These are phyloP conservation scores for Diaporthe nobilis DNA, from an alignment of 2,329 filamentous ascomycete genomes.

Conservation along the genomic window DNA sequence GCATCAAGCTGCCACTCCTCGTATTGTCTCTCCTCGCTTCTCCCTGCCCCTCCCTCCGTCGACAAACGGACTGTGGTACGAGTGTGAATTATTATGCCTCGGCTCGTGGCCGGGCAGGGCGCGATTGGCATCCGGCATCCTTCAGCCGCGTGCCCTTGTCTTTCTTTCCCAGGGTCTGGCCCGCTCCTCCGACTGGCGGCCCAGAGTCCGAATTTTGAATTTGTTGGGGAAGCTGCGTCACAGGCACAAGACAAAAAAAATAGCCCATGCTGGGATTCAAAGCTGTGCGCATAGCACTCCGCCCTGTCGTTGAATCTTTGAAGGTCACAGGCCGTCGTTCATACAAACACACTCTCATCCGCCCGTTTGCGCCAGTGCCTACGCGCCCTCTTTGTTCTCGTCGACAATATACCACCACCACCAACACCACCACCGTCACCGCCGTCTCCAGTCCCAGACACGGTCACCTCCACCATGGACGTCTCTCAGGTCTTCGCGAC, in stretches of 20 bases:
- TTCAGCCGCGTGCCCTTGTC: conserved; percentile 27
- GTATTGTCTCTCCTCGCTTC: not conserved
- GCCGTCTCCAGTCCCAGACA: not conserved
- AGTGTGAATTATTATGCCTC: conserved; percentile 10
- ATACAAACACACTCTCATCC: not conserved
- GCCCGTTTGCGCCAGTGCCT: conserved; percentile 15
- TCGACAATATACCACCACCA: not conserved
- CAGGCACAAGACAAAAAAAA: conserved; percentile 23
- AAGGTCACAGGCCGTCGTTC: not conserved
- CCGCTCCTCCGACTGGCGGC: conserved; percentile 34
- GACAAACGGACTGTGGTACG: conserved; percentile 4
- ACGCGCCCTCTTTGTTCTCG: not conserved
- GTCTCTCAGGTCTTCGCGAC: conserved; percentile 37
- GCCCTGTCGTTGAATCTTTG: not conserved
- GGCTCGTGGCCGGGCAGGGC: conserved; percentile 13
- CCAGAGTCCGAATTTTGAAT: conserved; percentile 31
- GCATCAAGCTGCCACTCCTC: not conserved
- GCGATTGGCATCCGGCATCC: conserved; percentile 27
- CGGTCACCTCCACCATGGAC: conserved; percentile 35
- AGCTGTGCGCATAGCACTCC: conserved; percentile 16
- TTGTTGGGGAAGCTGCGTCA: conserved; percentile 40
- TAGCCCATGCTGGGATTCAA: not conserved
- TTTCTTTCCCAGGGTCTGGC: conserved; percentile 28
- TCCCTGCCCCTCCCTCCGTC: not conserved
- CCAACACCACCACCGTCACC: not conserved